These are phyloP conservation scores for Puccinia novopanici DNA, from an alignment of 1,284 basidiomycete genomes.

Conservation along the genomic window DNA sequence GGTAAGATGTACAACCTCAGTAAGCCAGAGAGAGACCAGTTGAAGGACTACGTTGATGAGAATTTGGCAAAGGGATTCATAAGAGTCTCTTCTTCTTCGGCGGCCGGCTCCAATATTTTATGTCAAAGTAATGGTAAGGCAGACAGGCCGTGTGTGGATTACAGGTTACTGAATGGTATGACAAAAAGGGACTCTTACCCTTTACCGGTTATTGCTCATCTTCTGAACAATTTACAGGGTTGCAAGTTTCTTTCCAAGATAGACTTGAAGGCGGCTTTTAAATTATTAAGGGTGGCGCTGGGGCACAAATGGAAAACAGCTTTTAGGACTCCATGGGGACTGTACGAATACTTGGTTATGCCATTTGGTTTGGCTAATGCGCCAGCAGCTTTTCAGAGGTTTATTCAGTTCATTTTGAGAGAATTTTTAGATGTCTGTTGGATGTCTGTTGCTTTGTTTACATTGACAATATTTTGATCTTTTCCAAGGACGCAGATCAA, in stretches of 20 bases:
- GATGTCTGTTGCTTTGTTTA: conserved; percentile 38
- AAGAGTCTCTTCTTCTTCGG: conserved; percentile 1
- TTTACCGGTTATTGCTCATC: conserved; percentile 3
- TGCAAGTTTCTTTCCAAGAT: conserved; percentile 17
- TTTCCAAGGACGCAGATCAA: conserved; percentile 6
- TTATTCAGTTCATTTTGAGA: conserved; percentile 22
- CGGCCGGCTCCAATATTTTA: conserved; percentile 36
- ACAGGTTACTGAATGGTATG: conserved; percentile 8
- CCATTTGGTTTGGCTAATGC: conserved; percentile 34
- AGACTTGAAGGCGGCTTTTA: conserved; percentile 24
- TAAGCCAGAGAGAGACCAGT: neutral
- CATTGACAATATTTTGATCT: too few relatives aligned
- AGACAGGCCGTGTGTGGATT: conserved; percentile 30
- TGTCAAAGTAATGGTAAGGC: conserved; percentile 14
- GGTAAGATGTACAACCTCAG: neutral
- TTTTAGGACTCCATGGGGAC: too few relatives aligned
- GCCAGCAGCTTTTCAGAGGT: conserved; percentile 25
- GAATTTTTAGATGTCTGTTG: conserved; percentile 37
- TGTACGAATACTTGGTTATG: too few relatives aligned
- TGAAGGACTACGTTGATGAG: conserved; percentile 1
- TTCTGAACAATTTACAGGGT: neutral
- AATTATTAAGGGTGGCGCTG: neutral
- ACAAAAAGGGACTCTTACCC: conserved; percentile 27
- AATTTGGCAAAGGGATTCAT: conserved; percentile 17
- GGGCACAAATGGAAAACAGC: conserved; percentile 14